phyloP scores from a whole-genome alignment of 768 basidiomycete genomes.

The Tricholoma saponaceum region DNA sequence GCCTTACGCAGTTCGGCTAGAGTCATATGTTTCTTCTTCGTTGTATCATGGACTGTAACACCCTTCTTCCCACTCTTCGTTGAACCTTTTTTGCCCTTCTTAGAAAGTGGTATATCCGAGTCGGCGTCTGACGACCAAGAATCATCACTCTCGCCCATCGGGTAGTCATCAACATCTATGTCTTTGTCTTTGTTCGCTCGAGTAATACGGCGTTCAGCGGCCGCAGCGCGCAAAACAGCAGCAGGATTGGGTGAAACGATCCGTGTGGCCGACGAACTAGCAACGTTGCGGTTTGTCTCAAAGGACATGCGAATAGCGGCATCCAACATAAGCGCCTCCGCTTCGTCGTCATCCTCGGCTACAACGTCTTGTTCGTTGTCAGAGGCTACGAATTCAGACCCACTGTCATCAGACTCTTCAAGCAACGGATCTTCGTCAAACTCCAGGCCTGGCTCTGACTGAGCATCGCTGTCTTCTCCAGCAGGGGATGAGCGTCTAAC shows the following conservation, averaged over 20 bases:
- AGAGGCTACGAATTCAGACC: conserved; percentile 56
- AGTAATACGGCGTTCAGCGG: conserved; percentile 50
- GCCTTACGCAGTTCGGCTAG: conserved; percentile 26
- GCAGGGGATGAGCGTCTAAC: conserved; percentile 21
- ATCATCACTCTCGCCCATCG: conserved; percentile 16
- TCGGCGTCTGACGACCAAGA: conserved; percentile 22
- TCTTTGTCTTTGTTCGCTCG: conserved; percentile 22
- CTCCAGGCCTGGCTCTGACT: conserved; percentile 35
- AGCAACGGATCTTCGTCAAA: conserved; percentile 33
- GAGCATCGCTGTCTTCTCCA: conserved; percentile 24
- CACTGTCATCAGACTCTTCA: conserved; percentile 53
- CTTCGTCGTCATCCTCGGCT: conserved; percentile 25
- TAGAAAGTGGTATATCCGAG: conserved; percentile 22
- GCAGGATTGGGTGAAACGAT: conserved; percentile 32
- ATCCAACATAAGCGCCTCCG: conserved; percentile 52
- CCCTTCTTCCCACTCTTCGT: conserved; percentile 20
- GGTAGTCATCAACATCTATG: conserved; percentile 29
- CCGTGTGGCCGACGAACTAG: conserved; percentile 33
- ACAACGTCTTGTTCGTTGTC: conserved; percentile 31
- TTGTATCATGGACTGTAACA: conserved; percentile 10
- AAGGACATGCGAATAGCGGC: conserved; percentile 56
- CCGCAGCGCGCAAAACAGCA: conserved; percentile 44
- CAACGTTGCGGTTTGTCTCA: conserved; percentile 29
- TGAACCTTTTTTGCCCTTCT: conserved; percentile 24
- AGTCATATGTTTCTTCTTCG: conserved; percentile 28